Base-by-base conservation (phyloP, 177 flowering plant genomes). In the Tripterygium wilfordii region DNA sequence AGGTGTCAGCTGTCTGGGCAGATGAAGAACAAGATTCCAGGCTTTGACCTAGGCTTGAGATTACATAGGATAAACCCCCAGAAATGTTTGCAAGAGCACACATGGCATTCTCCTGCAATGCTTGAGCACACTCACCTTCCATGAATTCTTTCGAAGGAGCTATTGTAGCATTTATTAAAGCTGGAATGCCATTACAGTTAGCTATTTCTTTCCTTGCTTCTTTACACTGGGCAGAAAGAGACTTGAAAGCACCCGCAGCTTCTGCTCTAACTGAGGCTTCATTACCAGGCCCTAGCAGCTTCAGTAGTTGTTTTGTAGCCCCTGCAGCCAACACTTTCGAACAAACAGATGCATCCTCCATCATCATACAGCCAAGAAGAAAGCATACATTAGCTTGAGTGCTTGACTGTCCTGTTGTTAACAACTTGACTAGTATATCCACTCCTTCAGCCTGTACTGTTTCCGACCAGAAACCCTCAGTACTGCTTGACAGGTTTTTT, bases 121-220 rank as follows among this genome's bases (percentile, higher is more conserved):
- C 95, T 70, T 94, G 99, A 36, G 97, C 99, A 75, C 71, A 56
- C 69, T 88, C 96, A 18, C 99, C 99, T 64, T 94, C 92, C 99
- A 94, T 94, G 64, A 79, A 94, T 62, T 94, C 99, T 66, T 94
- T 94, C 6, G 99, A 94, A 53, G 99, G 99, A 54, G 99, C 99
- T 58, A 94, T 94, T 25, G 99, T 94, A 17, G 99, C 97, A 76
- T 94, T 94, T 60, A 94, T 94, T 45, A 94, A 50, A 55, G 75
- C 80, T 59, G 99, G 99, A 61, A 94, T 94, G 39, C 99, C 99
- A 68, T 70, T 76, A 26, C 46, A 74, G 57, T 58, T 86, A 49
- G 97, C 80, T 53, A 94, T 85, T 51, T 90, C 95, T 35, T 60
- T 60, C 58, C 95, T 70, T 54, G 97, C 88, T 45, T 94, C 96